Conservation (phyloP, 768 basidiomycete species). For the Mycena filopes region DNA sequence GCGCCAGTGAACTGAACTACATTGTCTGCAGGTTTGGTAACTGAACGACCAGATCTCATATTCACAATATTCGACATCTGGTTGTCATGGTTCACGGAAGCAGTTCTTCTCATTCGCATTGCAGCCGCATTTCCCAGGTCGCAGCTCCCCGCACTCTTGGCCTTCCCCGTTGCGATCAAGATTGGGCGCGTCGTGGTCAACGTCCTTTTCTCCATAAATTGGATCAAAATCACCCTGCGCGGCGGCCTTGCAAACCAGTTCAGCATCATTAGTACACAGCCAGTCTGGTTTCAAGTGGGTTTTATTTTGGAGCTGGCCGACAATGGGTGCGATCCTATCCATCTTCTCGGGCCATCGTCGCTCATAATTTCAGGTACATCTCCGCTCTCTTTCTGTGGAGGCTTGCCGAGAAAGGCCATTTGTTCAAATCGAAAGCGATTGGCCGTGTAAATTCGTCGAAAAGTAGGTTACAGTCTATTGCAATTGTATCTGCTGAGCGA, state of each 20-base stretch:
- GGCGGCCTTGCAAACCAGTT: background rate
- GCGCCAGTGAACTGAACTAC: background rate
- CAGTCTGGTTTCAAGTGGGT: background rate
- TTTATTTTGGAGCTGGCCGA: slow-evolving; percentile 11
- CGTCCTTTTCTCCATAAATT: slow-evolving; percentile 5
- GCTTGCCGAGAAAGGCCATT: too few species aligned
- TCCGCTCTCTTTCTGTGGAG: too few species aligned
- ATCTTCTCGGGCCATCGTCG: too few species aligned
- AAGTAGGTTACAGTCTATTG: too few species aligned
- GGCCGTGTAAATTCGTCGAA: too few species aligned
- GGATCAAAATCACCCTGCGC: background rate
- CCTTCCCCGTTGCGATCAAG: slow-evolving; percentile 12
- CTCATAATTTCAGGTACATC: too few species aligned
- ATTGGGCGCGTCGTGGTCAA: background rate
- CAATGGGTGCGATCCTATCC: slow-evolving; percentile 4
- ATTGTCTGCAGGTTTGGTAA: background rate
- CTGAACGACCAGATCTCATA: background rate
- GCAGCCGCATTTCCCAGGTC: background rate
- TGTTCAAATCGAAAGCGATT: too few species aligned
- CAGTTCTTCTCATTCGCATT: slow-evolving; percentile 7
- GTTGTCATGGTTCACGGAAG: slow-evolving; percentile 2
- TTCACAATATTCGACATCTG: background rate
- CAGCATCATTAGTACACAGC: background rate
- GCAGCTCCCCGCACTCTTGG: background rate
- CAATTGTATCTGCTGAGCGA: too few species aligned